phyloP scores from a whole-genome alignment of 2,329 filamentous ascomycete species.

The Pezicula carpinea region DNA sequence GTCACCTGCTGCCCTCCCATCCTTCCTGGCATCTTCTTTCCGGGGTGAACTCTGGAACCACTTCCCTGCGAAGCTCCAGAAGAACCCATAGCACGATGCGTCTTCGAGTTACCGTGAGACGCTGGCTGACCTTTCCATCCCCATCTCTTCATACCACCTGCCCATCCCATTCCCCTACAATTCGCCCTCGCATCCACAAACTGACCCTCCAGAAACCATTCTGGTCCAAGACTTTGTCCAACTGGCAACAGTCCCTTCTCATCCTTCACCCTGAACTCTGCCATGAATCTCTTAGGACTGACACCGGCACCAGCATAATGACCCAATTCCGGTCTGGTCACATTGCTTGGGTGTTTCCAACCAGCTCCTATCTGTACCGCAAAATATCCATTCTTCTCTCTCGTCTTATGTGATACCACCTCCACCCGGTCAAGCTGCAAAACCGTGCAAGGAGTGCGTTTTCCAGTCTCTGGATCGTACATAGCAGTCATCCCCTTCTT shows the following conservation, averaged over 20 bases:
- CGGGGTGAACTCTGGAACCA: slow-evolving; percentile 86
- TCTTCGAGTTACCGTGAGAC: slow-evolving; percentile 92
- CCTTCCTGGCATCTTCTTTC: slow-evolving; percentile 95
- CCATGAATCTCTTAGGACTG: slow-evolving; percentile 76
- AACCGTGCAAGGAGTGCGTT: slow-evolving; percentile 81
- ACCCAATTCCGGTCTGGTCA: slow-evolving; percentile 77
- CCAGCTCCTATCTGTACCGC: slow-evolving; percentile 87
- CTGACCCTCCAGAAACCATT: slow-evolving; percentile 88
- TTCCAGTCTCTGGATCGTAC: slow-evolving; percentile 71
- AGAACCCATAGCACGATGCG: slow-evolving; percentile 88
- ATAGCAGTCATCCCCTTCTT: slow-evolving; percentile 97
- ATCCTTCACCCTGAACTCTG: slow-evolving; percentile 81
- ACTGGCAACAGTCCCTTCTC: slow-evolving; percentile 69
- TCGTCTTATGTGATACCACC: slow-evolving; percentile 82
- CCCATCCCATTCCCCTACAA: slow-evolving; percentile 86
- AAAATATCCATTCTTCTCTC: slow-evolving; percentile 80
- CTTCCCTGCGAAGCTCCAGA: slow-evolving; percentile 85
- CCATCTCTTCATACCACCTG: slow-evolving; percentile 96
- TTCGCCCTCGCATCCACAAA: slow-evolving; percentile 80
- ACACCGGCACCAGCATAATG: slow-evolving; percentile 82
- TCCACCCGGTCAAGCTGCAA: slow-evolving; percentile 91
- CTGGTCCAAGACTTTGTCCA: slow-evolving; percentile 72
- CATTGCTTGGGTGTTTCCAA: slow-evolving; percentile 66
- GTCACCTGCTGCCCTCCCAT: slow-evolving; percentile 92
- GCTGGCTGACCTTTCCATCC: slow-evolving; percentile 85